Evolutionary conservation across 2,329 filamentous ascomycete genomes (phyloP), one percentile per base, ranked within the genome.

Genomic region (Colletotrichum graminicola): DNA sequence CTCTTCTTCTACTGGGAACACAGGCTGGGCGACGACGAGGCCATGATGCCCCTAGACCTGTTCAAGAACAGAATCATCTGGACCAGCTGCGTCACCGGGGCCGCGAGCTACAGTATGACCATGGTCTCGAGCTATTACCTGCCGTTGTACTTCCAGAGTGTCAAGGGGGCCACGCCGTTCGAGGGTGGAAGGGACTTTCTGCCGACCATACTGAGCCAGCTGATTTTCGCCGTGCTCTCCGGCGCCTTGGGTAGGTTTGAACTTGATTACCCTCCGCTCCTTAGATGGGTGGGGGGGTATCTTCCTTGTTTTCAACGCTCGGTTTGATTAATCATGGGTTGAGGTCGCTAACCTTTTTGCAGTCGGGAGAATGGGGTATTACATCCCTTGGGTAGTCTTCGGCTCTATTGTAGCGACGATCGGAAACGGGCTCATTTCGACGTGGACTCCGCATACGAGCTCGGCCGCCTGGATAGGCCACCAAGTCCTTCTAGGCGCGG

Each of bases 111-210:
- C 18, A 80, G 82, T 3, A 78, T 81, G 14, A 83, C 84, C 61
- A 83, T 87, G 71, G 74, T 86, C 1, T 77, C 82, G 1, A 77
- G 85, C 5, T 86, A 84, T 78, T 86, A 85, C 71, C 77, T 87
- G 6, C 85, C 86, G 1, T 80, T 87, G 71, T 88, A 86, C 80
- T 87, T 88, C 77, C 84, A 88, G 77, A 81, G 82, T 41, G 80
- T 87, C 72, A 82, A 81, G 70, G 80, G 79, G 18, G 79, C 80
- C 49, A 78, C 75, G 14, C 80, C 83, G 1, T 80, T 80, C 14
- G 74, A 78, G 21, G 78, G 77, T 1, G 83, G 82, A 2, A 79
- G 85, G 16, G 77, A 79, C 29, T 83, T 82, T 63, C 77, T 86
- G 18, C 82, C 85, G 2, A 76, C 82, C 7, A 81, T 84, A 39